Percentiles rank a stretch among this genome's conserved stretches.
phyloP scores from a whole-genome alignment of 139 green algal species.

The Asterochloris erici region DNA sequence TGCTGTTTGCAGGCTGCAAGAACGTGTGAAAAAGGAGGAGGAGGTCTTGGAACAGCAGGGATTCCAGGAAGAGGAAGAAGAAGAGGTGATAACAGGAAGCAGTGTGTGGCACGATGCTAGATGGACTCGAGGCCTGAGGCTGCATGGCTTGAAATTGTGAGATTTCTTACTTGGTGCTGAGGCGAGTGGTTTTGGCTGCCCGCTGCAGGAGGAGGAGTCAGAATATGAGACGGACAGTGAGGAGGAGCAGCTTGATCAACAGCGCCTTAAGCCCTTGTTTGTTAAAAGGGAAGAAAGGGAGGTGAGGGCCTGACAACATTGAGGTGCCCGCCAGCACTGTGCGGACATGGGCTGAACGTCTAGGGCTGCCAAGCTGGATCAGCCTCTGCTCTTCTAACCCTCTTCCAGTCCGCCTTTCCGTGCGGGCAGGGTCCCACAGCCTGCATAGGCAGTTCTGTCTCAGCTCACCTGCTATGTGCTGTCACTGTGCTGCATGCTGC shows the following conservation, averaged over 20 bases:
- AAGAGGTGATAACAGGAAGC: neutral
- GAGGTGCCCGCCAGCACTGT: too few relatives aligned
- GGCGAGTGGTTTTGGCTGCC: neutral
- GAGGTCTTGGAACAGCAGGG: constrained; percentile 10
- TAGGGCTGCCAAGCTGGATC: neutral
- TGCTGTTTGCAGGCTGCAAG: neutral
- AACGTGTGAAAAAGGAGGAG: constrained; percentile 1
- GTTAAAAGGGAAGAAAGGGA: constrained; percentile 61
- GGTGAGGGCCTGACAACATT: neutral
- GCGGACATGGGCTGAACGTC: neutral
- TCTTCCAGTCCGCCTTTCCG: neutral
- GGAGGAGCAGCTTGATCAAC: constrained; percentile 40
- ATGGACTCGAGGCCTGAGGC: neutral
- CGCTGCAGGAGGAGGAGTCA: constrained; percentile 34
- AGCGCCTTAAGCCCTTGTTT: constrained; percentile 84
- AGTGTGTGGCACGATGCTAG: too few relatives aligned
- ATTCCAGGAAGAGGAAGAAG: constrained; percentile 3
- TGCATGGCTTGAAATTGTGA: neutral
- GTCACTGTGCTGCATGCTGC: too few relatives aligned
- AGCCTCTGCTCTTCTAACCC: neutral
- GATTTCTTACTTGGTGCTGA: neutral
- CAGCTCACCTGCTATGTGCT: neutral
- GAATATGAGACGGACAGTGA: constrained; percentile 81
- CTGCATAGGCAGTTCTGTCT: neutral
- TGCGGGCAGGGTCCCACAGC: neutral